Conservation (phyloP, 2,329 filamentous ascomycete species). For the Diplocarpon rosae region DNA sequence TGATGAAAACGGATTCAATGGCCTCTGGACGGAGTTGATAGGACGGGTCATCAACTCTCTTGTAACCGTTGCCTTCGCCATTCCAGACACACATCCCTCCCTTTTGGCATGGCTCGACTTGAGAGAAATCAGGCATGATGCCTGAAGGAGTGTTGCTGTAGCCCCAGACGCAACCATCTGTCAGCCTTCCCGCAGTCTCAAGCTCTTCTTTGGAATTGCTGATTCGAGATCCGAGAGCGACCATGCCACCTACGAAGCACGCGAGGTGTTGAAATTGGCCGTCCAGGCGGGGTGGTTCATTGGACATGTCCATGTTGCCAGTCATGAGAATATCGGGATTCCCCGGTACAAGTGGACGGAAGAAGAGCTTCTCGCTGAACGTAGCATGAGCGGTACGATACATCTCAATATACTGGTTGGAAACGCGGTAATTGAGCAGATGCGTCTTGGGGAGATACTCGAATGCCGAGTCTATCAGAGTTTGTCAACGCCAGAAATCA, state of each 20-base stretch:
- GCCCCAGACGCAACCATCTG: slow-evolving; percentile 51
- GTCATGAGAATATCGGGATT: slow-evolving; percentile 34
- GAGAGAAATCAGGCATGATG: slow-evolving; percentile 49
- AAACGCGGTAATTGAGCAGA: not conserved
- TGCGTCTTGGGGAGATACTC: slow-evolving; percentile 49
- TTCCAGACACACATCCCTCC: slow-evolving; percentile 16
- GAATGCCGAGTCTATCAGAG: slow-evolving; percentile 42
- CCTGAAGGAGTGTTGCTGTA: slow-evolving; percentile 46
- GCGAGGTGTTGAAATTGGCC: slow-evolving; percentile 48
- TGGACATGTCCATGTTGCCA: slow-evolving; percentile 31
- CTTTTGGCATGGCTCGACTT: slow-evolving; percentile 26
- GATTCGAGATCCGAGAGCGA: slow-evolving; percentile 54
- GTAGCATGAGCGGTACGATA: not conserved
- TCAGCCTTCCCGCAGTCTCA: slow-evolving; percentile 42
- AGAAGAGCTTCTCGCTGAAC: slow-evolving; percentile 28
- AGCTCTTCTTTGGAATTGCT: slow-evolving; percentile 43
- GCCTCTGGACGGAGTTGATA: slow-evolving; percentile 41
- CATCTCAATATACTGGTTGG: slow-evolving; percentile 5
- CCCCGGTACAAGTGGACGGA: slow-evolving; percentile 31
- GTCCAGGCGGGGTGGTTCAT: slow-evolving; percentile 29
- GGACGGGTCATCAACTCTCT: slow-evolving; percentile 30
- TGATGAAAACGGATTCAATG: slow-evolving; percentile 56
- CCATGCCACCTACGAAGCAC: slow-evolving; percentile 62
- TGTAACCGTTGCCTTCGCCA: slow-evolving; percentile 16
- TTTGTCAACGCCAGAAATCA: slow-evolving; percentile 35